These are phyloP conservation scores for Coffea canephora DNA, from an alignment of 257 asterid species.

Conservation along the genomic window DNA sequence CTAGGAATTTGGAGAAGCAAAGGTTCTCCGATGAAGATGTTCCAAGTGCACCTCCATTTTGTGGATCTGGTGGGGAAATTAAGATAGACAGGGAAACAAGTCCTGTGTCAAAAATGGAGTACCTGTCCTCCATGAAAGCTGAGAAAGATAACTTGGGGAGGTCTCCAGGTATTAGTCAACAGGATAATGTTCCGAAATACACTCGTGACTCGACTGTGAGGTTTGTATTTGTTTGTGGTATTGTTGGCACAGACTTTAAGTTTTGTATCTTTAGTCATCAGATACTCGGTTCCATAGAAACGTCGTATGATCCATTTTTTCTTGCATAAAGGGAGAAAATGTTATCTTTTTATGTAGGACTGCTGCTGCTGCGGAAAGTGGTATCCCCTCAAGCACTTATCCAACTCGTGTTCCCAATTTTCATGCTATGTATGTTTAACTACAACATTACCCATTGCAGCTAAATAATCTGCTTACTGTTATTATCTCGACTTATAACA, in stretches of 20 bases:
- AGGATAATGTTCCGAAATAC: conserved; percentile 19
- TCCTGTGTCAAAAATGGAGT: conserved; percentile 23
- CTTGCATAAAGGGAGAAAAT: background rate
- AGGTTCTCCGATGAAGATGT: conserved; percentile 38
- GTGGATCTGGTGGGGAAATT: conserved; percentile 38
- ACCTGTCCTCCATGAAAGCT: conserved; percentile 15
- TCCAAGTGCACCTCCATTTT: conserved; percentile 55
- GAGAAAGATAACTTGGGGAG: conserved; percentile 15
- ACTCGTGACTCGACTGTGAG: conserved; percentile 31
- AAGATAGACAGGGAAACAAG: conserved; percentile 26
- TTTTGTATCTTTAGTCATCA: background rate
- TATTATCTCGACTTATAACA: conserved; percentile 6
- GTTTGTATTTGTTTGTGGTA: conserved; percentile 21
- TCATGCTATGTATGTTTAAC: conserved; percentile 42
- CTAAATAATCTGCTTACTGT: background rate
- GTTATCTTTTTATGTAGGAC: conserved; percentile 21
- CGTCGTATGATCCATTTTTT: background rate
- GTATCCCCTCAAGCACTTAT: conserved; percentile 31
- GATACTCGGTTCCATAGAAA: conserved; percentile 2
- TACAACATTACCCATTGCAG: background rate
- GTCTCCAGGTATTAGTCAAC: conserved; percentile 21
- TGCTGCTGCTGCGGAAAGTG: conserved; percentile 35
- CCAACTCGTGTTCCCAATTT: conserved; percentile 47
- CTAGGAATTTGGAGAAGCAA: conserved; percentile 24
- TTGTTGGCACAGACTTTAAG: background rate